Base-by-base conservation (phyloP, 1,139 yeast species). In the Yamadazyma sp. region DNA sequence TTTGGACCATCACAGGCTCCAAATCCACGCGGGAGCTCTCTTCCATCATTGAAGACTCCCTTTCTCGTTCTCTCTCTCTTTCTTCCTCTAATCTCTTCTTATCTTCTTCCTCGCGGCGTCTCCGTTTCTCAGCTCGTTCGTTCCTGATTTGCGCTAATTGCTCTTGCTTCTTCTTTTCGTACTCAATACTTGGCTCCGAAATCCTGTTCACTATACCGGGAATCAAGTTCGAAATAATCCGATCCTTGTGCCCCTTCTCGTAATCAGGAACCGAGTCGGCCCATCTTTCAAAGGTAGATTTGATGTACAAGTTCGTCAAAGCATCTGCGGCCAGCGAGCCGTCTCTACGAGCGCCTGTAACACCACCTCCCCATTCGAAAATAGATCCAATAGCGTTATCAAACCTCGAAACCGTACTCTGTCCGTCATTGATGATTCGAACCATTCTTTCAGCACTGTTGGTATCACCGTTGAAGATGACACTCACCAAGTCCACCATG, bases 251-350 rank as follows among this genome's bases (percentile, higher is more conserved):
- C 26, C 66, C 67, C 12, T 70, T 73, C 48, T 72, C 73, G 47
- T 77, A 76, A 61, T 78, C 63, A 28, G 69, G 64, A 38, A 75
- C 64, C 8, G 77, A 69, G 36, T 85, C 88, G 31, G 62, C 63
- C 95, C 95, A 88, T 49, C 96, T 72, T 41, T 83, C 84, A 10
- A 64, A 53, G 0, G 91, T 81, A 0, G 87, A 75, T 46, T 77
- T 76, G 33, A 85, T 64, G 35, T 62, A 65, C 48, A 67, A 50
- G 35, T 49, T 49, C 37, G 50, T 53, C 30, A 54, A 44, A 18
- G 55, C 49, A 34, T 52, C 58, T 35, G 36, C 44, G 5, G 26
- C 27, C n/a, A n/a, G 18, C 10, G 36, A 15, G 2, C 33, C 17
- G 29, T 39, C 32, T 28, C 39, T 45, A 5, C 32, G n/a, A 2